Evolutionary conservation across 306 rosid species (phyloP), one percentile per base, ranked within the genome.

Genomic region (Fragaria iinumae): DNA sequence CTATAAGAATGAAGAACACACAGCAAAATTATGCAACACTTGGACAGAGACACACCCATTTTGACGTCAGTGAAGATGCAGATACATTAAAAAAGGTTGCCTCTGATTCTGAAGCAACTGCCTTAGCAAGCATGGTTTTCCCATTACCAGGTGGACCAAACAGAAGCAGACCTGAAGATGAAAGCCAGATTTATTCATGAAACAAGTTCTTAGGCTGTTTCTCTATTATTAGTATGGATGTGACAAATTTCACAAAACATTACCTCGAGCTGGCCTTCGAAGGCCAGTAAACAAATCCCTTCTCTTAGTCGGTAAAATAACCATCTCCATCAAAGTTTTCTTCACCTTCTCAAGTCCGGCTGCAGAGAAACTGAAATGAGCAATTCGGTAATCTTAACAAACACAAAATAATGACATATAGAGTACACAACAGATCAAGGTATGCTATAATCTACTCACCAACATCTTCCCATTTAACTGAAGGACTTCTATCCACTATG

Each of bases 121-220:
- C 98, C 86, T 95, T 92, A 75, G 98, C 97, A 84, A 95, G 96
- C 98, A 95, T 92, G 64, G 98, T 95, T 85, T 95, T 95, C 67
- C 98, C 97, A 87, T 95, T 95, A 66, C 98, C 98, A 0, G 98
- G 98, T 0, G 98, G 98, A 83, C 98, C 98, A 80, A 95, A 95
- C 78, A 95, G 90, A 81, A 95, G 98, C 85, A 95, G 84, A 73
- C 98, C 98, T 95, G 85, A 79, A 69, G 64, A 67, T 38, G 11
- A 55, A 80, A 70, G 50, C 70, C 45, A 75, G 23, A 43, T 49
- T 41, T 86, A 48, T 74, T 57, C 32, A 69, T 20, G 11, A 71
- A 64, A 69, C 32, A 60, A 74, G 25, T 41, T 55, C 27, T 69
- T 64, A 43, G 41, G 64, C 25, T 36, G 75, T n/a, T n/a, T 64